Evolutionary conservation across 2,329 filamentous ascomycete genomes (phyloP).

Genomic region (Ophiocordyceps camponoti-floridani): DNA sequence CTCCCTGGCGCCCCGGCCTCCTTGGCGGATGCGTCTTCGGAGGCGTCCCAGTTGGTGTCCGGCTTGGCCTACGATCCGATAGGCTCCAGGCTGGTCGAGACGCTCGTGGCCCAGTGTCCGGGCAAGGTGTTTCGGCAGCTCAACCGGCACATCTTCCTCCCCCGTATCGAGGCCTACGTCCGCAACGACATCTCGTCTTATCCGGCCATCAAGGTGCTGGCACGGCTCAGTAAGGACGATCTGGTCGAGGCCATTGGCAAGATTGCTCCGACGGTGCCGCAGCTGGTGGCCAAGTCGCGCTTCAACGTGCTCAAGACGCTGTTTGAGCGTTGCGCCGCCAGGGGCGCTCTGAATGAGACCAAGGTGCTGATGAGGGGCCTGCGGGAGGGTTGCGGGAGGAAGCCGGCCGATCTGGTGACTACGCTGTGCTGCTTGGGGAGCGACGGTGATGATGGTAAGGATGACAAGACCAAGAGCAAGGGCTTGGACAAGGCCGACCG

Average conservation of each 20-base stretch:
- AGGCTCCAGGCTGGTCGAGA: slow-evolving; percentile 79
- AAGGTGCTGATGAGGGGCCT: slow-evolving; percentile 28
- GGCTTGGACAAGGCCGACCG: slow-evolving; percentile 21
- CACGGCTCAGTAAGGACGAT: slow-evolving; percentile 74
- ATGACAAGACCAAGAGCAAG: slow-evolving; percentile 13
- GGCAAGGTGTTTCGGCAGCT: slow-evolving; percentile 84
- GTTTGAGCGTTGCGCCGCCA: slow-evolving; percentile 63
- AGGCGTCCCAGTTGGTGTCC: slow-evolving; percentile 61
- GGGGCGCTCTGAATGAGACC: slow-evolving; percentile 38
- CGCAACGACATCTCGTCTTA: slow-evolving; percentile 86
- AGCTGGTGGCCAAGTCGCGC: slow-evolving; percentile 56
- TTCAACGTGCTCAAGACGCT: slow-evolving; percentile 66
- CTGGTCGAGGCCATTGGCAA: slow-evolving; percentile 53
- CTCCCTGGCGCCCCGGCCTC: slow-evolving; percentile 59
- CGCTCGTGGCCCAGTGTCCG: slow-evolving; percentile 61
- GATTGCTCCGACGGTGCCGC: slow-evolving; percentile 54
- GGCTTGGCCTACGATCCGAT: slow-evolving; percentile 79
- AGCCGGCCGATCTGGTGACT: slow-evolving; percentile 27
- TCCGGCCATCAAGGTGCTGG: slow-evolving; percentile 65
- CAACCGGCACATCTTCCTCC: slow-evolving; percentile 62
- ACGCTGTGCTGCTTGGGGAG: slow-evolving; percentile 28
- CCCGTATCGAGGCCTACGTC: slow-evolving; percentile 61
- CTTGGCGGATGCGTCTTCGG: slow-evolving; percentile 53
- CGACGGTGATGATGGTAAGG: slow-evolving; percentile 5
- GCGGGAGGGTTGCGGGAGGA: slow-evolving; percentile 26